These are phyloP conservation scores for Alternaria sp. DNA, from an alignment of 2,329 filamentous ascomycete genomes.

Conservation along the genomic window DNA sequence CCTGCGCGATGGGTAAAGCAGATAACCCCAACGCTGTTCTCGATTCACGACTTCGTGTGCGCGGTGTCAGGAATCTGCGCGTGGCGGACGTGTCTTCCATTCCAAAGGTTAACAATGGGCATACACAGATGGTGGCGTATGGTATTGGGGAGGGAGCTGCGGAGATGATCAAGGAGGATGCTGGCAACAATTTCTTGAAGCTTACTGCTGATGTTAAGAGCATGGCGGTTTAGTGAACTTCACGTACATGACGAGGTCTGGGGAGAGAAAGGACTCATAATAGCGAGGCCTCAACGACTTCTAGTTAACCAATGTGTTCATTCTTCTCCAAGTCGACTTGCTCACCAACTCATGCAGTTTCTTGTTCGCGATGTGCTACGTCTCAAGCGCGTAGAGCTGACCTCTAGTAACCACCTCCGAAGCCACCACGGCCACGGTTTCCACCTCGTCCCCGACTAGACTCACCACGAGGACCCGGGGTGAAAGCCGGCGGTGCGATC, in stretches of 20 bases:
- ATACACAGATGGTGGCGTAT: conserved; percentile 47
- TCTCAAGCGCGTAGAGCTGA: not conserved
- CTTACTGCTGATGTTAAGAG: conserved; percentile 1
- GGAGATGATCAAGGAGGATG: conserved; percentile 39
- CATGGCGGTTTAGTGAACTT: not conserved
- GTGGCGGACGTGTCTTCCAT: conserved; percentile 38
- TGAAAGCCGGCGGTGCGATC: too few species aligned
- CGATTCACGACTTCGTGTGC: conserved; percentile 41
- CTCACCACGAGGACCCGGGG: not conserved
- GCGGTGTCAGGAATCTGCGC: conserved; percentile 30
- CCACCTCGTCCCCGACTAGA: not conserved
- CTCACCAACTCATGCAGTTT: not conserved
- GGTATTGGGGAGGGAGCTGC: conserved; percentile 42
- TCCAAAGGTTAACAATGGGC: conserved; percentile 39
- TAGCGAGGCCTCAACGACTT: not conserved
- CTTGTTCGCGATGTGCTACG: not conserved
- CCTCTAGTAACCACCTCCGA: not conserved
- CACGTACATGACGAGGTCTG: not conserved
- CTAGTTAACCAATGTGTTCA: not conserved
- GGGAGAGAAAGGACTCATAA: not conserved
- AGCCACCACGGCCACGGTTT: not conserved
- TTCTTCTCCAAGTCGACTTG: not conserved
- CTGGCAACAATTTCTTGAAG: conserved; percentile 10
- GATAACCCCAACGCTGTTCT: conserved; percentile 45
- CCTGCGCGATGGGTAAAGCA: conserved; percentile 59